Evolutionary conservation across 306 rosid species (phyloP).

Genomic region (Medicago arabica): DNA sequence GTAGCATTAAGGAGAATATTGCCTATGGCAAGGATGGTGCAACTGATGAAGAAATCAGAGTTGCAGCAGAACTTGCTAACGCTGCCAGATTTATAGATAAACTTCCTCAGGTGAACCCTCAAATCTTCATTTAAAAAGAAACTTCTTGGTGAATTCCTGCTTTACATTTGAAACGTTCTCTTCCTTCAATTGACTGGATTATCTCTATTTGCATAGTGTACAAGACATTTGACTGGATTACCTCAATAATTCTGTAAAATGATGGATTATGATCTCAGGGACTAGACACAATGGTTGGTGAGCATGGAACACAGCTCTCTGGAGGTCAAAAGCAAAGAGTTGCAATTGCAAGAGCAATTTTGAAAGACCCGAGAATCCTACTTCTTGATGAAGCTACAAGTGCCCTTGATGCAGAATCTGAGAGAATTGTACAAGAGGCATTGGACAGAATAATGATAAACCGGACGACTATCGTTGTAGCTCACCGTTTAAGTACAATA

Average conservation of each 20-base stretch:
- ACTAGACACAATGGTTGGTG: constrained; percentile 73
- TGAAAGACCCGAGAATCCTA: constrained; percentile 71
- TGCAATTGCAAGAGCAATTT: constrained; percentile 79
- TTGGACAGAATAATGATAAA: constrained; percentile 65
- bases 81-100: constrained; percentile 48
- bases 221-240: background rate
- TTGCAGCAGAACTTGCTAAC: constrained; percentile 45
- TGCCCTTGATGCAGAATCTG: constrained; percentile 79
- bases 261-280: constrained; percentile 48
- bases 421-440: constrained; percentile 72
- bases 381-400: constrained; percentile 70
- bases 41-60: constrained; percentile 54
- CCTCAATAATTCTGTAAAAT: background rate
- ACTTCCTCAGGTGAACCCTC: constrained; percentile 44
- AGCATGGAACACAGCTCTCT: constrained; percentile 74
- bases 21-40: constrained; percentile 76
- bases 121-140: constrained; percentile 24
- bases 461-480: constrained; percentile 73
- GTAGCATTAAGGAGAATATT: constrained; percentile 82
- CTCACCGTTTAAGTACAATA: constrained; percentile 74
- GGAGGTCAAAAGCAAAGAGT: constrained; percentile 77
- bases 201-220: constrained; percentile 3
- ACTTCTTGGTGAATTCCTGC: constrained; percentile 7
- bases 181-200: constrained; percentile 10
- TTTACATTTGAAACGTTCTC: background rate